Evolutionary conservation across 768 basidiomycete species (phyloP), one percentile per base, ranked within the genome.

Genomic region (Mycena pura): DNA sequence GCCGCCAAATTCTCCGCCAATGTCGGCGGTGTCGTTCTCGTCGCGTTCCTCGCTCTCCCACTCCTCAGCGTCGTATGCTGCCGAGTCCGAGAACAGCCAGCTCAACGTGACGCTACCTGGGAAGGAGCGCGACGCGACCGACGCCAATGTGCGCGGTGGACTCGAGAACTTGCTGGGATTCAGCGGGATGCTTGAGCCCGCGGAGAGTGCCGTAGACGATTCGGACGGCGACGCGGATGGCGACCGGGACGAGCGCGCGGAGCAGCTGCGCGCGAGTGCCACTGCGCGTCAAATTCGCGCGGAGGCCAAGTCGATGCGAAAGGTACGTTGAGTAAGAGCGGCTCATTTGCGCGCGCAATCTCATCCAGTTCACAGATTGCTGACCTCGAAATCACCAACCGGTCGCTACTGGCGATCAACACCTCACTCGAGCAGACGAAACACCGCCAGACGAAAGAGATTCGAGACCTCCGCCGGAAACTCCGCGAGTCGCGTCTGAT

Each of bases 381-480:
- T 13, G 94, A 96, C 76, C 80, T 96, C 11, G 92, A 96, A 74
- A 96, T 96, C 69, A 90, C 92, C 6, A 96, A 94, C 73, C 83
- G 85, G 31, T 96, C 94, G 1, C 82, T 96, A 17, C 81, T 96
- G 44, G 86, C 87, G 2, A 94, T 96, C 76, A 96, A 96, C 69
- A 79, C 89, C 2, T 84, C 90, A 17, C 81, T 96, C 21, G 94
- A 96, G 73, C 84, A 87, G 32, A 84, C 86, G 31, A 94, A 93
- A 74, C 85, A 90, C 65, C 84, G 83, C 27, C 94, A 96, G 69
- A 86, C 89, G 7, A 87, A 86, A 64, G 95, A 96, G 75, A 95
- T 96, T 50, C 85, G 91, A 21, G 92, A 94, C 39, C 80, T 96
- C 17, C 86, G 89, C 14, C 86, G 93, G 29, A 92, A 88, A 68